Conservation (phyloP, 1,284 basidiomycete genomes). For the Pulveroboletus sp. region DNA sequence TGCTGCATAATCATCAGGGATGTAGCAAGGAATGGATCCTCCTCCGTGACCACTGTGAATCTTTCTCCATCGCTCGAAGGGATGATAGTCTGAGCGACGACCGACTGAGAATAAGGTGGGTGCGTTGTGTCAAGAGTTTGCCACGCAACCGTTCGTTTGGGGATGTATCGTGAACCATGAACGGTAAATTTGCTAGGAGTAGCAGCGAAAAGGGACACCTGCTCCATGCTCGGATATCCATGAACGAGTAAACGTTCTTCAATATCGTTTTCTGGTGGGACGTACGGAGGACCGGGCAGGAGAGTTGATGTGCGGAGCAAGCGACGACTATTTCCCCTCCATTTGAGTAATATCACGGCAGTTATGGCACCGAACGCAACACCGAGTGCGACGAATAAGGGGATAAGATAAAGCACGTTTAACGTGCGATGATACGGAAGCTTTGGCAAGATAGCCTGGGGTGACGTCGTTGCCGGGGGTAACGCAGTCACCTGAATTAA, state of each 20-base stretch:
- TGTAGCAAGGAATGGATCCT: conserved; percentile 27
- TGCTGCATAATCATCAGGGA: neutral
- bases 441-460: conserved; percentile 23
- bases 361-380: conserved; percentile 37
- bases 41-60: conserved; percentile 27
- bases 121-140: neutral
- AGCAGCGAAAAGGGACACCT: conserved; percentile 21
- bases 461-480: conserved; percentile 38
- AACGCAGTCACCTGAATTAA: conserved; percentile 41
- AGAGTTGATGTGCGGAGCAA: conserved; percentile 24
- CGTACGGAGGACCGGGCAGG: conserved; percentile 43
- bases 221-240: conserved; percentile 27
- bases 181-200: conserved; percentile 41
- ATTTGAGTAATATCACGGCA: conserved; percentile 26
- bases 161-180: conserved; percentile 32
- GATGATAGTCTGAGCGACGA: conserved; percentile 17
- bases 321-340: conserved; percentile 8
- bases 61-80: conserved; percentile 31
- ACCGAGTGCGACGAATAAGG: conserved; percentile 44
- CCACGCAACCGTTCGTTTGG: conserved; percentile 19
- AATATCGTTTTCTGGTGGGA: conserved; percentile 25
- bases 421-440: conserved; percentile 27
- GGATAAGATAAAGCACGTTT: conserved; percentile 42
- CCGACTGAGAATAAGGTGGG: neutral
- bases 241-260: conserved; percentile 19